phyloP scores from a whole-genome alignment of 148 eudicot species.

The Arbutus unedo region DNA sequence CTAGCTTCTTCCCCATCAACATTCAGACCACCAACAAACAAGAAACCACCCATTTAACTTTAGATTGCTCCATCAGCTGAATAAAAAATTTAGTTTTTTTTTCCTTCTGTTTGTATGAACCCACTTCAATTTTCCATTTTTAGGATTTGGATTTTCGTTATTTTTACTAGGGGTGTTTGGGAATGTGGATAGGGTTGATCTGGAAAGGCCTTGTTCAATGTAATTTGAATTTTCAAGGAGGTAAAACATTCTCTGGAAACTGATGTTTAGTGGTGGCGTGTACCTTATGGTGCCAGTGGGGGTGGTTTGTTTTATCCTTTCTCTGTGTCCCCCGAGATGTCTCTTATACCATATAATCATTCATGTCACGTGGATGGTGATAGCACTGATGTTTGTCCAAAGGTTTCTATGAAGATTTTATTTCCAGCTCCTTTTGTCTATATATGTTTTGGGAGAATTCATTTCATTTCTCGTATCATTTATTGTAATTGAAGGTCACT shows the following conservation, averaged over 20 bases:
- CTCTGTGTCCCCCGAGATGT: neutral
- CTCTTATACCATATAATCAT: neutral
- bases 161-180: constrained; percentile 10
- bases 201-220: neutral
- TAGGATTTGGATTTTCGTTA: neutral
- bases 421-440: neutral
- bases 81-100: neutral
- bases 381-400: neutral
- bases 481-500: too few relatives aligned
- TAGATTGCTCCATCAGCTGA: constrained; percentile 17
- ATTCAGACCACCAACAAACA: constrained; percentile 17
- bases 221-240: neutral
- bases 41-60: constrained; percentile 18
- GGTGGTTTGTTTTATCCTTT: neutral
- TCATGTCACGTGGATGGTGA: neutral
- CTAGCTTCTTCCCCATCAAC: constrained; percentile 32
- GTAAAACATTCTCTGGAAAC: neutral
- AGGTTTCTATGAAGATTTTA: neutral
- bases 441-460: neutral
- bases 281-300: neutral
- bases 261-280: neutral
- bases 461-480: too few relatives aligned
- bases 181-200: constrained; percentile 4
- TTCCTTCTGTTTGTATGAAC: neutral
- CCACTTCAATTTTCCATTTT: neutral